Conservation (phyloP, 2,329 filamentous ascomycete genomes). For the Stagonosporopsis chrysanthemi region DNA sequence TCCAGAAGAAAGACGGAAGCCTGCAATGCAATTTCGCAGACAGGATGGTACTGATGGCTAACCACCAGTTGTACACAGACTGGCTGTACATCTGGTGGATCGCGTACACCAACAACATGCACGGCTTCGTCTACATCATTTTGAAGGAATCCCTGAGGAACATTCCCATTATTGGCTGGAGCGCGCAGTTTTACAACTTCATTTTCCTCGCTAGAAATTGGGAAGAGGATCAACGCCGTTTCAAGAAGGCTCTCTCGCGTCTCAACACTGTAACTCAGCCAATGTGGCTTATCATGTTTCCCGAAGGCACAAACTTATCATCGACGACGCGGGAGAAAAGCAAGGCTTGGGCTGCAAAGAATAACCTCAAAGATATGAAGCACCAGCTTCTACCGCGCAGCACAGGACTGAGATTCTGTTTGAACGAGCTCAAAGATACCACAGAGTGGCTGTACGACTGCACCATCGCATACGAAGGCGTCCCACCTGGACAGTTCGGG, state of each 20-base stretch:
- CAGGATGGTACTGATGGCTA: conserved; percentile 82
- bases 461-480: conserved; percentile 93
- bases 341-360: conserved; percentile 78
- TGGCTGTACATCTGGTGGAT: conserved; percentile 96
- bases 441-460: conserved; percentile 91
- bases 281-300: conserved; percentile 91
- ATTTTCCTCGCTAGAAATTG: conserved; percentile 93
- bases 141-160: conserved; percentile 85
- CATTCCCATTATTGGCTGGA: conserved; percentile 79
- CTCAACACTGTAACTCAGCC: conserved; percentile 74
- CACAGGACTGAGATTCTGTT: conserved; percentile 80
- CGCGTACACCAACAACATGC: conserved; percentile 83
- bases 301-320: conserved; percentile 85
- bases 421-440: conserved; percentile 75
- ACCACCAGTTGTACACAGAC: conserved; percentile 88
- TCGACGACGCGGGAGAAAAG: conserved; percentile 74
- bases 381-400: conserved; percentile 80
- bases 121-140: conserved; percentile 89
- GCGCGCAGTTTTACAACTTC: conserved; percentile 87
- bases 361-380: conserved; percentile 73
- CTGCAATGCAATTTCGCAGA: conserved; percentile 83
- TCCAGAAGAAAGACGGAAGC: conserved; percentile 72
- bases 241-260: conserved; percentile 76
- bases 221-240: conserved; percentile 77
- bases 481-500: conserved; percentile 76